Base-by-base conservation (phyloP, 2,329 filamentous ascomycete species). In the Macrophomina tecta region DNA sequence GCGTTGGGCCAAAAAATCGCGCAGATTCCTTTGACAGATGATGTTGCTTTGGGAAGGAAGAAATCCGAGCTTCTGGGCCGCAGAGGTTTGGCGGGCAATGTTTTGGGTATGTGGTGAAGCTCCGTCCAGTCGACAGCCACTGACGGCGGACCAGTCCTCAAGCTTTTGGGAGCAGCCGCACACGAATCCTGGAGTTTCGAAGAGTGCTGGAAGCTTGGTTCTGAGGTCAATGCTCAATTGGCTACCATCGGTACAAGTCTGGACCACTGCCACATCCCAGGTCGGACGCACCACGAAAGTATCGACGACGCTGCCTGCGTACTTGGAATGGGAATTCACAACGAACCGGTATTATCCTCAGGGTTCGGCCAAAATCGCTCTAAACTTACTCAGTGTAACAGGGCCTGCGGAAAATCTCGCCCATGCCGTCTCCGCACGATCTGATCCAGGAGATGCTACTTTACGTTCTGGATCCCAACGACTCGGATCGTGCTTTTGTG, bases 201-300 rank as follows among this genome's bases (percentile, higher is more conserved):
- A 56, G 74, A 77, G 67, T 81, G 79, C 67, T 73, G 81, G 67
- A 76, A 79, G 68, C 80, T 84, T 66, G 82, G 82, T 12, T 75
- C 80, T 42, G 69, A 80, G 11, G 80, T 80, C 4, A 82, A 82
- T 69, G 76, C 72, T 18, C 78, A 83, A 49, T 73, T 84, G 28
- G 83, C 84, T 5, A 84, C 82, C 3, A 83, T 85, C 63, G 84
- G 82, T 1, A 81, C 82, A 12, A 82, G 80, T 60, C 70, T 86
- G 16, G 83, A 86, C 70, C 83, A 85, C 70, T 85, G 83, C 70
- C 83, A 85, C 69, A 83, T 86, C 2, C 83, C 83, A 3, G 83
- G 83, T 11, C 71, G 83, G 67, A 79, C 82, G 40, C 82, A 83
- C 6, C 84, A 86, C 66, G 81, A 85, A 69, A 77, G 81, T 0